Conservation (phyloP, 192 early-diverging fungal species). For the Gigaspora rosea region DNA sequence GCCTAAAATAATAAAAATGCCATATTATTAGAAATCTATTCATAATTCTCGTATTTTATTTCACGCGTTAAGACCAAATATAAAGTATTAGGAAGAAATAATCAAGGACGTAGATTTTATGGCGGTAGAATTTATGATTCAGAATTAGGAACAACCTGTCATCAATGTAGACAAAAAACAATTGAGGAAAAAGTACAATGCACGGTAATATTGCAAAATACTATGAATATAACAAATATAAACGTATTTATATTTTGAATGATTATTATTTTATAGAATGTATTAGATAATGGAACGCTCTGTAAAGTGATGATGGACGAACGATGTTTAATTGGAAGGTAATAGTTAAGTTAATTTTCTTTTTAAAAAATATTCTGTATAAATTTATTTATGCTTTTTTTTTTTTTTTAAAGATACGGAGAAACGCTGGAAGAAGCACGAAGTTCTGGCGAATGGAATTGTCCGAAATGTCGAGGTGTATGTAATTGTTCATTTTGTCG, state of each 20-base stretch:
- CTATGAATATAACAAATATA: background rate
- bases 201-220: conserved; percentile 20
- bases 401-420: conserved; percentile 17
- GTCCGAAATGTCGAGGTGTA: conserved; percentile 38
- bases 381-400: background rate
- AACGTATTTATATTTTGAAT: background rate
- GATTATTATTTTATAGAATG: conserved; percentile 5
- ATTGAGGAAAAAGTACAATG: conserved; percentile 32
- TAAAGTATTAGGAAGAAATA: background rate
- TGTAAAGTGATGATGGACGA: conserved; percentile 37
- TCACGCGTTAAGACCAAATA: background rate
- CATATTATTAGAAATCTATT: too few species aligned
- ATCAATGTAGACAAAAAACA: conserved; percentile 36
- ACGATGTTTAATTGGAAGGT: conserved; percentile 34
- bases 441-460: conserved; percentile 34
- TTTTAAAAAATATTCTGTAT: background rate
- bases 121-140: conserved; percentile 34
- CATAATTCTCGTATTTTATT: too few species aligned
- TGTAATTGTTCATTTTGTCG: conserved; percentile 40
- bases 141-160: conserved; percentile 27
- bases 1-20: too few species aligned
- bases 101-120: conserved; percentile 23
- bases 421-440: conserved; percentile 33
- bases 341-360: too few species aligned
- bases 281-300: background rate